Base-by-base conservation (phyloP, 345 rosid genomes). In the Heritiera fomes region DNA sequence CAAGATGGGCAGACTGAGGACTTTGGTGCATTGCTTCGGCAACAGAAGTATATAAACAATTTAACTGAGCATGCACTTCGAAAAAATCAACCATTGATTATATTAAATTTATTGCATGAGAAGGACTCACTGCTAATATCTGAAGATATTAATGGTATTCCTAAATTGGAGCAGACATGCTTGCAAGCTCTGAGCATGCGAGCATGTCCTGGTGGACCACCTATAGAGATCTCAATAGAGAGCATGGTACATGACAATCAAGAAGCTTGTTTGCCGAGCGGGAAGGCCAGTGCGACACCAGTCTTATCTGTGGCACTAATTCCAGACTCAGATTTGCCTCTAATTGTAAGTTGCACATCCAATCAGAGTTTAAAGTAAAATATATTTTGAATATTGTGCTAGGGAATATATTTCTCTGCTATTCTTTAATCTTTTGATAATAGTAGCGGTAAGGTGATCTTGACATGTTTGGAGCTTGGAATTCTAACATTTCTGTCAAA, bases 21-120 rank as follows among this genome's bases (percentile, higher is more conserved):
- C 77, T 89, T 90, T 56, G 74, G 77, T 23, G 76, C 73, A 12
- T 79, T 94, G 82, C 80, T 92, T 59, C 85, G 86, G 77, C 94
- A 88, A 77, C 95, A 90, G 81, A 94, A 89, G 63, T 85, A 85
- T 84, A 81, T 96, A 38, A 85, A 84, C 82, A 87, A 73, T 83
- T 75, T 92, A 76, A 96, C 97, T 4, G 93, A 94, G 68, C 90
- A 77, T 2, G 95, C 97, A 5, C 93, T 96, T 17, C 78, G 86
- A 76, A 94, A 90, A 85, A 90, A 88, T 34, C 92, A 90, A 81
- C 95, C 94, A 0, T 84, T 90, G 79, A 88, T 96, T 53, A 83
- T 96, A 81, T 74, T 76, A 28, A 94, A 96, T 83, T 82, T 94
- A n/a, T 71, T 76, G 81, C 97, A 94, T 61, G 93, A 94, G 83